Conservation (phyloP, 2,329 filamentous ascomycete genomes). For the Massarina eburnea region DNA sequence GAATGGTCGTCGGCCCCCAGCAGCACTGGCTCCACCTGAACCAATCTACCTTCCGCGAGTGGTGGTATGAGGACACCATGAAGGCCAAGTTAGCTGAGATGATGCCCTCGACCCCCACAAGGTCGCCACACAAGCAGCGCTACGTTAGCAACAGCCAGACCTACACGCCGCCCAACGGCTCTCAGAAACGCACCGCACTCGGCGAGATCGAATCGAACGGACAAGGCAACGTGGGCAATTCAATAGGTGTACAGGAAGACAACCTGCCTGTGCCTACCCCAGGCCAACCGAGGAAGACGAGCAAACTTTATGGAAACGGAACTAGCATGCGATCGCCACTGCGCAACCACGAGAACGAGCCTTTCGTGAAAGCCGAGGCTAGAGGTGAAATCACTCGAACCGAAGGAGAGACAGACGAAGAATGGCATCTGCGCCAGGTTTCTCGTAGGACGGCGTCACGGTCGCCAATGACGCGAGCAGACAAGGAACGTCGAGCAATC, state of each 20-base stretch:
- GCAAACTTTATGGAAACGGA: slow-evolving; percentile 68
- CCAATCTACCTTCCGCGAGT: slow-evolving; percentile 95
- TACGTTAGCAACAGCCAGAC: slow-evolving; percentile 67
- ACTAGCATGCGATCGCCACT: slow-evolving; percentile 36
- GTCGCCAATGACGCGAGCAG: slow-evolving; percentile 55
- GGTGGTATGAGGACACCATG: slow-evolving; percentile 81
- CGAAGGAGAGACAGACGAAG: slow-evolving; percentile 74
- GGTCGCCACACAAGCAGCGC: slow-evolving; percentile 50
- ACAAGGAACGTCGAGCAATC: slow-evolving; percentile 70
- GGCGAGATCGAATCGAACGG: slow-evolving; percentile 90
- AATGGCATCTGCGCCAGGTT: slow-evolving; percentile 70
- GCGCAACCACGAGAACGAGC: slow-evolving; percentile 51
- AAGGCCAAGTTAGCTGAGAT: slow-evolving; percentile 77
- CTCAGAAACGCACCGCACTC: slow-evolving; percentile 77
- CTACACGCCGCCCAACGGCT: slow-evolving; percentile 82
- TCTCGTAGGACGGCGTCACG: slow-evolving; percentile 64
- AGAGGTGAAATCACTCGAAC: slow-evolving; percentile 60
- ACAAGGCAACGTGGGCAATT: slow-evolving; percentile 47
- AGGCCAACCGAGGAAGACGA: slow-evolving; percentile 89
- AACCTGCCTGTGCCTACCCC: slow-evolving; percentile 94
- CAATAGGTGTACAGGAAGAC: slow-evolving; percentile 75
- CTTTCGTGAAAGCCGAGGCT: slow-evolving; percentile 59
- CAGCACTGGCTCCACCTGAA: slow-evolving; percentile 99
- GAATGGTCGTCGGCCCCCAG: slow-evolving; percentile 98
- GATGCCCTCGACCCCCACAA: slow-evolving; percentile 60